Conservation (phyloP, 2,329 filamentous ascomycete species). For the Diplodia mutila region DNA sequence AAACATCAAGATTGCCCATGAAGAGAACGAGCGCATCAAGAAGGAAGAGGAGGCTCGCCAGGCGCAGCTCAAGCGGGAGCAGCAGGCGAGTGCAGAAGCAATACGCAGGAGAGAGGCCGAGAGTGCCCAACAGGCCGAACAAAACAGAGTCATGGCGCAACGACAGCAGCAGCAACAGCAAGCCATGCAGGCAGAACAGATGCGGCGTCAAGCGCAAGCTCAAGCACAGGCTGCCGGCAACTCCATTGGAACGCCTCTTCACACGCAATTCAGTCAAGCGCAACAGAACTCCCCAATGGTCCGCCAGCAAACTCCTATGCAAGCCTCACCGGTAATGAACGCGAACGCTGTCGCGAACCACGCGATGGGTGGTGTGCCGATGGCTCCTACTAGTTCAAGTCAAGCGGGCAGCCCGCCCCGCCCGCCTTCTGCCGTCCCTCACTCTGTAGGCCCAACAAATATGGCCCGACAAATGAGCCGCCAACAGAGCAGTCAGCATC, state of each 20-base stretch:
- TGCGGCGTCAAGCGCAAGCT: constrained; percentile 36
- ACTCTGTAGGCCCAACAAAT: constrained; percentile 33
- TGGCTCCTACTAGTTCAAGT: constrained; percentile 46
- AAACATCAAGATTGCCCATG: constrained; percentile 77
- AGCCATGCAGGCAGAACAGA: constrained; percentile 20
- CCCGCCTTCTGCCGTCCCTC: constrained; percentile 44
- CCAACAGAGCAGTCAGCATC: constrained; percentile 39
- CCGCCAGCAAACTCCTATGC: constrained; percentile 52
- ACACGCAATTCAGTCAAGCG: constrained; percentile 55
- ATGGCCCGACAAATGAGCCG: constrained; percentile 46
- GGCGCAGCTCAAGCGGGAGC: constrained; percentile 35
- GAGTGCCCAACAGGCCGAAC: constrained; percentile 29
- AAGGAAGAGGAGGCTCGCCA: constrained; percentile 61
- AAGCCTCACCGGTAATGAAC: constrained; percentile 49
- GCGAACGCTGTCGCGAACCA: constrained; percentile 36
- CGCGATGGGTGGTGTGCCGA: constrained; percentile 49
- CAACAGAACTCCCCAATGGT: constrained; percentile 68
- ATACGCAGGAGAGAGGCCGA: constrained; percentile 28
- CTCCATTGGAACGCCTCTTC: constrained; percentile 29
- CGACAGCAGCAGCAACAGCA: constrained; percentile 30
- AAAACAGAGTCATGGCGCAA: constrained; percentile 29
- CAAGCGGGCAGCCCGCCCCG: constrained; percentile 44
- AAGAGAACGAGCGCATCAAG: constrained; percentile 65
- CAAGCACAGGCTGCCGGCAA: constrained; percentile 30
- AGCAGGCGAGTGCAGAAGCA: constrained; percentile 26